Base-by-base conservation (phyloP, 2,329 filamentous ascomycete species). In the Colletotrichum tabaci region DNA sequence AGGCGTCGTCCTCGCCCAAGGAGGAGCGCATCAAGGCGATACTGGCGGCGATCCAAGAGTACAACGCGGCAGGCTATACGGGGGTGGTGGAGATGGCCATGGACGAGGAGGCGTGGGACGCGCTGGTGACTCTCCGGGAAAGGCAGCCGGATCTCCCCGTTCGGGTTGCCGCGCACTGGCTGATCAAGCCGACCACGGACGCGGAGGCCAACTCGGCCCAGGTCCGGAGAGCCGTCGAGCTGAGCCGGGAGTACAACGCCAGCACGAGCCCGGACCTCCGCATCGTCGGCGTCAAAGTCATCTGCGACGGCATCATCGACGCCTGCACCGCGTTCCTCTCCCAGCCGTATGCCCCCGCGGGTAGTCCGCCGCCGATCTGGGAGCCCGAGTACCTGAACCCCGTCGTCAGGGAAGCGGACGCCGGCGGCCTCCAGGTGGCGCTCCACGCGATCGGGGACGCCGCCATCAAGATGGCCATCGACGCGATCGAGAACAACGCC, bases 361-460 rank as follows among this genome's bases (percentile, higher is more conserved):
- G 81, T 7, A 80, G 83, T 13, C 80, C 85, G 26, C 85, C 87
- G 2, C 83, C 89, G 0, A 83, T 91, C 61, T 92, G 90, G 90
- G 81, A 84, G 0, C 79, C 81, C 2, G 82, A 84, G 18, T 84
- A 87, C 72, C 83, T 92, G 6, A 82, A 82, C 4, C 84, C 85
- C 0, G 86, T 91, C 0, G 86, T 92, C 1, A 79, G 82, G 13
- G 83, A 83, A n/a, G 89, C 90, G 2, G 85, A 87, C 55, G 81
- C 80, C 3, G 85, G 85, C 0, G 86, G 87, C 0, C 78, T 92
- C 49, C 90, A 92, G 76, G 86, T 88, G 47, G 90, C 90, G 0
- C 82, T 92, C 12, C 90, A 92, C 75, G 90, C 90, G 52, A 92
- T 92, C 68, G 90, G 90, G 50, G 90, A 92, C 75, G 82, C 82